Evolutionary conservation across 1,284 basidiomycete species (phyloP).

Genomic region (Ceratobasidium sp.): DNA sequence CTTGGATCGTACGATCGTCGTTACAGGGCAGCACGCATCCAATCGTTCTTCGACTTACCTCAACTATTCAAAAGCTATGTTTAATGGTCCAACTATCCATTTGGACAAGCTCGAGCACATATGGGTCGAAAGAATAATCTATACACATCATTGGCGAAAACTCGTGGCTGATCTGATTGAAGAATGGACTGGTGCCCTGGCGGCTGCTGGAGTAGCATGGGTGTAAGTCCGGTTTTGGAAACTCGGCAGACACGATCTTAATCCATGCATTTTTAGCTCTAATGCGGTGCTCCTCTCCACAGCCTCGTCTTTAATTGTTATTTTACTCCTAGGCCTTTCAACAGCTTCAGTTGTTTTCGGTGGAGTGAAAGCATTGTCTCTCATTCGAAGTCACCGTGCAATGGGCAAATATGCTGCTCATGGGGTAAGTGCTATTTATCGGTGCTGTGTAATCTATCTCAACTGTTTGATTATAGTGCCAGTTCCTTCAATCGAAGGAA

Average conservation of each 20-base stretch:
- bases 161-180: constrained; percentile 27
- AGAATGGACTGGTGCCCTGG: constrained; percentile 33
- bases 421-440: constrained; percentile 15
- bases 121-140: constrained; percentile 40
- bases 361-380: constrained; percentile 19
- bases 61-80: constrained; percentile 2
- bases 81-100: constrained; percentile 10
- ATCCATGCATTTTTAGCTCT: background rate
- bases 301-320: constrained; percentile 22
- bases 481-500: constrained; percentile 39
- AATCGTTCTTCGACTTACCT: constrained; percentile 1
- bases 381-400: constrained; percentile 36
- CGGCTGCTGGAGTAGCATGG: constrained; percentile 28
- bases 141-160: constrained; percentile 37
- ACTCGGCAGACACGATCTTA: background rate
- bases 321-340: constrained; percentile 18
- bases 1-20: constrained; percentile 11
- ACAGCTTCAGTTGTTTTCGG: constrained; percentile 24
- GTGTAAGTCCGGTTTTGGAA: constrained; percentile 12
- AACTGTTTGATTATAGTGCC: constrained; percentile 3
- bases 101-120: constrained; percentile 22
- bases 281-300: constrained; percentile 23
- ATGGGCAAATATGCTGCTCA: constrained; percentile 40
- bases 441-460: background rate
- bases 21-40: constrained; percentile 13